These are phyloP conservation scores for Venturia aucupariae DNA, from an alignment of 2,329 filamentous ascomycete species.

Conservation along the genomic window DNA sequence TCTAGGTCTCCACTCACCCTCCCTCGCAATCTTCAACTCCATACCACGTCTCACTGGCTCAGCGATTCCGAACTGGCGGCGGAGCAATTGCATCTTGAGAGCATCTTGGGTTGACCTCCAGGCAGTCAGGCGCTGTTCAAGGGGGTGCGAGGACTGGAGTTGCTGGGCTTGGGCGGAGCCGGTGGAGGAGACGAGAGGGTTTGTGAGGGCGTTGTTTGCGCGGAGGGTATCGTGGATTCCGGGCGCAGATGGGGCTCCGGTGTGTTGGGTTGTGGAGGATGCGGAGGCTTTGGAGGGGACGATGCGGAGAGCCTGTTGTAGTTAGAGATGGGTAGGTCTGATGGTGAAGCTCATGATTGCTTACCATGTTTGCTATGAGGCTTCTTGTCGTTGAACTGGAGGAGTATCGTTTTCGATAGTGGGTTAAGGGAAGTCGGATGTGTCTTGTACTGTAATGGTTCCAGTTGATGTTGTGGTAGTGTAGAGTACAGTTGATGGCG, in stretches of 20 bases:
- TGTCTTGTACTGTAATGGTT: neutral
- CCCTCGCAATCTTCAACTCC: slow-evolving; percentile 82
- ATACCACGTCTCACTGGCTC: slow-evolving; percentile 89
- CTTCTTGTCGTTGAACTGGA: neutral
- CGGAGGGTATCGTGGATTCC: slow-evolving; percentile 92
- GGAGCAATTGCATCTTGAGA: slow-evolving; percentile 80
- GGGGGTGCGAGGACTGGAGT: slow-evolving; percentile 69
- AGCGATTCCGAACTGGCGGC: slow-evolving; percentile 80
- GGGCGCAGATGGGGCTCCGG: slow-evolving; percentile 78
- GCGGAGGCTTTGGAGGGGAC: slow-evolving; percentile 62
- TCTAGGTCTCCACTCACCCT: slow-evolving; percentile 70
- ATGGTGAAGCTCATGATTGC: neutral
- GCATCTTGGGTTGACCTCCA: slow-evolving; percentile 87
- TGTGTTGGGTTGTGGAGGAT: slow-evolving; percentile 45
- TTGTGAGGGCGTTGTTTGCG: slow-evolving; percentile 58
- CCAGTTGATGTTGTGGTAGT: neutral
- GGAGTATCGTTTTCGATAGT: too few species aligned
- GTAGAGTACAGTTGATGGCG: neutral
- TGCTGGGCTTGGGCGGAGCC: slow-evolving; percentile 25
- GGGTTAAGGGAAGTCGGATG: too few species aligned
- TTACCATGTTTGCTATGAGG: slow-evolving; percentile 1
- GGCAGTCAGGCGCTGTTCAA: slow-evolving; percentile 78
- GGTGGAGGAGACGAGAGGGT: slow-evolving; percentile 31
- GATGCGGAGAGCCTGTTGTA: slow-evolving; percentile 77
- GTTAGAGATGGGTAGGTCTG: slow-evolving; percentile 8